These are phyloP conservation scores for Angomonas desouzai DNA, from an alignment of 208 protist genomes.

Conservation along the genomic window DNA sequence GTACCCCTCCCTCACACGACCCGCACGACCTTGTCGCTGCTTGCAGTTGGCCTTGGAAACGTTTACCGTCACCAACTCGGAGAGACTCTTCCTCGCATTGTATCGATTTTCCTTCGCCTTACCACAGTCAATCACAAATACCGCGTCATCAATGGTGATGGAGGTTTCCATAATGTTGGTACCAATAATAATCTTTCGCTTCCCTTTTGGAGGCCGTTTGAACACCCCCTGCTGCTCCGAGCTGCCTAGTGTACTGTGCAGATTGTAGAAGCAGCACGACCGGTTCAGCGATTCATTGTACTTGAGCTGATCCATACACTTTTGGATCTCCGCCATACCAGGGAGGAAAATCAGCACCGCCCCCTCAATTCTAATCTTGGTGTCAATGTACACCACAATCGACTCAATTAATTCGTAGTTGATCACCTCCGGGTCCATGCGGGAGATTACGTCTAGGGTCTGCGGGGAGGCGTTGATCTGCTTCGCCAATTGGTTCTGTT, in stretches of 20 bases:
- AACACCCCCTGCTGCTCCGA: constrained; percentile 94
- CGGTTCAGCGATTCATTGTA: constrained; percentile 41
- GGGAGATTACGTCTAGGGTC: constrained; percentile 59
- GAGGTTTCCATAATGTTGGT: constrained; percentile 99
- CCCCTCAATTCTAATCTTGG: constrained; percentile 42
- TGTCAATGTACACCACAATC: constrained; percentile 87
- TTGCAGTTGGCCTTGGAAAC: constrained; percentile 91
- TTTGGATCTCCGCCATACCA: constrained; percentile 85
- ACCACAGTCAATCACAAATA: constrained; percentile 97
- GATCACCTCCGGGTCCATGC: constrained; percentile 89
- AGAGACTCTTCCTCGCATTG: constrained; percentile 76
- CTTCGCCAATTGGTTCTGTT: constrained; percentile 38
- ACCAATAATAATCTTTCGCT: constrained; percentile 94
- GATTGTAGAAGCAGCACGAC: constrained; percentile 77
- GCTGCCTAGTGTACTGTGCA: constrained; percentile 92
- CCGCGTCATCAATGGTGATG: constrained; percentile 97
- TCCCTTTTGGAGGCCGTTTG: constrained; percentile 67
- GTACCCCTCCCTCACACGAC: constrained; percentile 93
- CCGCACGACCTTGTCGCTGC: constrained; percentile 99
- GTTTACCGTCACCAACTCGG: constrained; percentile 86
- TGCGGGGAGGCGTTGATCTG: constrained; percentile 41
- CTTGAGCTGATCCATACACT: constrained; percentile 51
- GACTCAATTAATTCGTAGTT: constrained; percentile 94
- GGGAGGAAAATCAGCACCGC: constrained; percentile 94
- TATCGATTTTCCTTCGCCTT: constrained; percentile 95